Evolutionary conservation across 2,329 filamentous ascomycete genomes (phyloP).

Genomic region (Aspergillus puulaauensis): DNA sequence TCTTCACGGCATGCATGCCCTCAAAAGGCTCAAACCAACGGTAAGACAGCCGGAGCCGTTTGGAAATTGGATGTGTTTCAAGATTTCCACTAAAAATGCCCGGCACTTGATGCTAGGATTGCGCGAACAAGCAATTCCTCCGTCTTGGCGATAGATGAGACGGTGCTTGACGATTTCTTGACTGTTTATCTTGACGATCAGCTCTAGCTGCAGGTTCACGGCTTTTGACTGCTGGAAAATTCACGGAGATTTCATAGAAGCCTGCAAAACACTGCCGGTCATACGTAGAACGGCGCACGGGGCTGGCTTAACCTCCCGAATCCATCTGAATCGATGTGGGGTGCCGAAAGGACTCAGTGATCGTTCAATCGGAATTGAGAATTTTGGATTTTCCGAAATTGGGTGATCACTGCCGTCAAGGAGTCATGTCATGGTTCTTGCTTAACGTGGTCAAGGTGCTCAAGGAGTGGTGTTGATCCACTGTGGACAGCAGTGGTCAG

Average conservation of each 20-base stretch:
- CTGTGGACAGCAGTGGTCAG: not conserved
- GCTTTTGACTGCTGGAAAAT: slow-evolving; percentile 7
- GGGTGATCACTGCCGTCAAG: not conserved
- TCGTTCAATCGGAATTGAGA: not conserved
- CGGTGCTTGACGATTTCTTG: not conserved
- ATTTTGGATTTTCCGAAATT: not conserved
- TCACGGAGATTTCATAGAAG: not conserved
- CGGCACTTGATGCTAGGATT: slow-evolving; percentile 2
- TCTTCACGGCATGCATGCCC: not conserved
- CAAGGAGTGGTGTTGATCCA: not conserved
- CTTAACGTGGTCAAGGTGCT: not conserved
- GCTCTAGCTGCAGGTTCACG: not conserved
- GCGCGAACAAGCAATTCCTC: slow-evolving; percentile 14
- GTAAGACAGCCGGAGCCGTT: not conserved
- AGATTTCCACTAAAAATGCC: slow-evolving; percentile 4
- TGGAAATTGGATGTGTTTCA: slow-evolving; percentile 17
- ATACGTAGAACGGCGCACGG: not conserved
- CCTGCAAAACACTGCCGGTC: not conserved
- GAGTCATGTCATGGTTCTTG: not conserved
- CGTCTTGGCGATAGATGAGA: slow-evolving; percentile 12
- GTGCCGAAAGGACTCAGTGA: not conserved
- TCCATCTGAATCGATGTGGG: too few species aligned
- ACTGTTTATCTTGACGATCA: not conserved
- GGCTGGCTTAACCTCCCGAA: too few species aligned
- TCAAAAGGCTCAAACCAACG: not conserved